phyloP scores from a whole-genome alignment of 2,329 filamentous ascomycete genomes.

The Fusarium poae region DNA sequence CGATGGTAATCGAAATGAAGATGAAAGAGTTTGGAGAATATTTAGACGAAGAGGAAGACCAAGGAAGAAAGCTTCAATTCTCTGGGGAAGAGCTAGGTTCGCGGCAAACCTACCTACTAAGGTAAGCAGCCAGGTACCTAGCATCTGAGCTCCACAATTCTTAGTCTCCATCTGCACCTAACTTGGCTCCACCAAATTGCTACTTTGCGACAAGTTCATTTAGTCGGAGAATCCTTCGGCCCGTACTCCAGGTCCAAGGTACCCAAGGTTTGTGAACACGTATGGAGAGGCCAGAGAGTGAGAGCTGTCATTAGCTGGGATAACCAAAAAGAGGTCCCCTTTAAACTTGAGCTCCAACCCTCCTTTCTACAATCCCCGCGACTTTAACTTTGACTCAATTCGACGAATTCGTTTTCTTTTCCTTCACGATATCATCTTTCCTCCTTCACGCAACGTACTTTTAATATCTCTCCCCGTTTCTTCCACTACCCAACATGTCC shows the following conservation, averaged over 20 bases:
- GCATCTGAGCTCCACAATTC: too few relatives aligned
- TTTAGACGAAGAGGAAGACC: conserved; percentile 11
- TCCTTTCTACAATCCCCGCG: conserved; percentile 38
- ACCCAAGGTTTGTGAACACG: conserved; percentile 38
- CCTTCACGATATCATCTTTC: conserved; percentile 18
- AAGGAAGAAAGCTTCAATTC: conserved; percentile 33
- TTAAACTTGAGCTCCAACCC: conserved; percentile 35
- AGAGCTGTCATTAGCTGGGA: conserved; percentile 38
- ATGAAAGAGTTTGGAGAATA: background rate
- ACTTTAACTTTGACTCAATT: conserved; percentile 29
- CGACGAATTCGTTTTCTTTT: conserved; percentile 24
- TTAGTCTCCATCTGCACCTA: too few relatives aligned
- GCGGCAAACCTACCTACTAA: conserved; percentile 1
- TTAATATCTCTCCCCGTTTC: conserved; percentile 26
- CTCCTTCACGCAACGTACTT: conserved; percentile 23
- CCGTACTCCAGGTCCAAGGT: conserved; percentile 8
- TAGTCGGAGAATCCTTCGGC: conserved; percentile 25
- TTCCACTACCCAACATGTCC: conserved; percentile 62
- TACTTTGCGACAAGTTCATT: background rate
- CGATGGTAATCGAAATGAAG: background rate
- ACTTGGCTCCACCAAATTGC: conserved; percentile 15
- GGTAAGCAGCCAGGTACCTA: too few relatives aligned
- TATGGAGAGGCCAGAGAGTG: conserved; percentile 37
- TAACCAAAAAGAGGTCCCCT: conserved; percentile 38
- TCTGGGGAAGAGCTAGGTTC: conserved; percentile 42